phyloP scores from a whole-genome alignment of 371 early-diverging fungal genomes.

The Ecytonucleospora hepatopenaei region DNA sequence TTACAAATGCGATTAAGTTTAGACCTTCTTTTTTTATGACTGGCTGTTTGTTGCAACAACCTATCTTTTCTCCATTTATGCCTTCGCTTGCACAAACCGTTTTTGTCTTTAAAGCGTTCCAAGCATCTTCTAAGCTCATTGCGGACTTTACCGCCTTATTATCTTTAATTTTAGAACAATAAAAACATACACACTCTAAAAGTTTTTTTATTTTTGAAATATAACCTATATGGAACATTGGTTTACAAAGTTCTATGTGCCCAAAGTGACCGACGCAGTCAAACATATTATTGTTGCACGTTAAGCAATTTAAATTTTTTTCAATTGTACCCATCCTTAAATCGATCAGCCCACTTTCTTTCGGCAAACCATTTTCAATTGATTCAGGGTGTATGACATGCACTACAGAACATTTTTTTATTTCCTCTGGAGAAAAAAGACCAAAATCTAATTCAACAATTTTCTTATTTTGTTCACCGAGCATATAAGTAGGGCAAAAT shows the following conservation, averaged over 20 bases:
- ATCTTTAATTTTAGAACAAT: constrained; percentile 84
- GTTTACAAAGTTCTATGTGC: constrained; percentile 89
- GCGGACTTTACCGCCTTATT: constrained; percentile 63
- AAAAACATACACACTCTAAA: constrained; percentile 90
- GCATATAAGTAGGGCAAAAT: constrained; percentile 21
- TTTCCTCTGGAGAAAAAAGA: constrained; percentile 56
- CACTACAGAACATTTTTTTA: constrained; percentile 79
- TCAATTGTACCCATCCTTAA: constrained; percentile 95
- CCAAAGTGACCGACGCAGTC: constrained; percentile 98
- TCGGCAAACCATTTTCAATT: constrained; percentile 77
- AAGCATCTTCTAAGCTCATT: constrained; percentile 63
- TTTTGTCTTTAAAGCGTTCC: constrained; percentile 74
- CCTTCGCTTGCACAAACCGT: constrained; percentile 71
- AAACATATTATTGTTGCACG: constrained; percentile 83
- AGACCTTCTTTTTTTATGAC: constrained; percentile 74
- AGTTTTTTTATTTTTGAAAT: constrained; percentile 75
- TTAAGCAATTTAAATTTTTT: constrained; percentile 85
- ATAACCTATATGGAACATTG: constrained; percentile 73
- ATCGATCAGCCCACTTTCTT: constrained; percentile 81
- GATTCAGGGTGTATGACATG: constrained; percentile 84
- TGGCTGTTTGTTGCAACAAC: constrained; percentile 81
- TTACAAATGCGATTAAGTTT: constrained; percentile 63
- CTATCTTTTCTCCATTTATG: constrained; percentile 57
- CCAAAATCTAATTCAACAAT: constrained; percentile 72
- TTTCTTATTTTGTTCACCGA: constrained; percentile 30